Evolutionary conservation across 2,329 filamentous ascomycete genomes (phyloP), one percentile per base, ranked within the genome.

Genomic region (Aspergillus candidus): DNA sequence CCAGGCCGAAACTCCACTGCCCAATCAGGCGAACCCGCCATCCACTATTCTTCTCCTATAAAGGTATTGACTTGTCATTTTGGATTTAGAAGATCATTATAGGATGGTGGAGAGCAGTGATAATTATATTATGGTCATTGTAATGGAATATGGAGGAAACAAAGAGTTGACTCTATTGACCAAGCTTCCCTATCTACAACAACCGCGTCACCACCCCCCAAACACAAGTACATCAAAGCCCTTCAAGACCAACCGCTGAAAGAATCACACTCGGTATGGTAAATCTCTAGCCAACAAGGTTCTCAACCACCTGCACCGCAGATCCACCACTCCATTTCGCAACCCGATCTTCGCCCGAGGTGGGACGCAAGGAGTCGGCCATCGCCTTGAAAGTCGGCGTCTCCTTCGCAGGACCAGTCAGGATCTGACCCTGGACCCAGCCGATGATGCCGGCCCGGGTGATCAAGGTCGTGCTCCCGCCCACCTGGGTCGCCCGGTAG

Each of bases 391-490:
- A 64, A 13, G 70, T 68, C 12, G 51, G 53, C 18, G 48, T 52
- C 27, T 64, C 58, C 43, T 61, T 62, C 0, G 63, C 67, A 51
- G 78, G 76, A 12, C 75, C 72, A 35, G 66, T 65, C 4, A 73
- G 74, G 31, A 77, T 63, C 55, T 80, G 79, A 47, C 78, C 76
- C 46, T 83, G 76, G 7, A 91, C 72, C 89, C 88, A 94, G 52
- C 78, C 83, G 41, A 91, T 63, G 14, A 86, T 71, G 12, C 86
- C 87, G 35, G 84, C 82, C 44, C 89, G 74, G 1, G 88, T 94
- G 32, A 88, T 76, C 36, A 94, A 72, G n/a, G 85, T 91, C 4
- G 83, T 86, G 63, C 85, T 88, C 1, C 86, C 88, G 1, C 82
- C 77, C 29, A 90, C 78, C 36, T 75, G 76, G 0, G 80, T 82